Evolutionary conservation across 2,329 filamentous ascomycete genomes (phyloP).

Genomic region (Aspergillus viridinutans): DNA sequence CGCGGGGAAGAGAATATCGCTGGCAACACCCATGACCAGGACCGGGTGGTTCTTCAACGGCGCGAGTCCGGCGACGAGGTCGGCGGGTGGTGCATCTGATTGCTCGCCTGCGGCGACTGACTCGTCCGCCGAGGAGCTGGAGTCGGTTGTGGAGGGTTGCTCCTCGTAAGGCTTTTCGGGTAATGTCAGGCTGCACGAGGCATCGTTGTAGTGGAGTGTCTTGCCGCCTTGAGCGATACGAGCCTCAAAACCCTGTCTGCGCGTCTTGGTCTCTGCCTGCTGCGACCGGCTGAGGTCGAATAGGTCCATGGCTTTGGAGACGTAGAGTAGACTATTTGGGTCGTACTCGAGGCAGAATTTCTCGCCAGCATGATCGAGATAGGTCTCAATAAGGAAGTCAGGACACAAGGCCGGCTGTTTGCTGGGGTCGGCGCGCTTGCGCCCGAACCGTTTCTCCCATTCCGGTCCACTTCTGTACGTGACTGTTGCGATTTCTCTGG

Average conservation of each 20-base stretch:
- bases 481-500: constrained; percentile 93
- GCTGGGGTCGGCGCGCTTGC: constrained; percentile 76
- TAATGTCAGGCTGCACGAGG: constrained; percentile 72
- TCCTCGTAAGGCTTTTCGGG: constrained; percentile 84
- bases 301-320: constrained; percentile 98
- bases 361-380: constrained; percentile 94
- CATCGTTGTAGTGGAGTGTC: constrained; percentile 34
- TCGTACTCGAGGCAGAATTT: constrained; percentile 98
- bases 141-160: constrained; percentile 56
- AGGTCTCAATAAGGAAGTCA: constrained; percentile 96
- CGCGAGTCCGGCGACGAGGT: constrained; percentile 72
- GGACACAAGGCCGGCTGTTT: constrained; percentile 92
- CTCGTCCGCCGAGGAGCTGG: constrained; percentile 30
- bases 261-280: constrained; percentile 58
- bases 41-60: constrained; percentile 71
- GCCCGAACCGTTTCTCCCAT: constrained; percentile 93
- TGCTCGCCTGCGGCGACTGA: constrained; percentile 14
- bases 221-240: constrained; percentile 51
- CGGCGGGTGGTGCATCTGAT: constrained; percentile 59
- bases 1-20: constrained; percentile 92
- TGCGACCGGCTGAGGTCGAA: constrained; percentile 80
- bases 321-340: constrained; percentile 89
- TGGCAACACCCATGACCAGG: constrained; percentile 88
- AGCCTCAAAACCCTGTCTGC: constrained; percentile 58
- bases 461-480: constrained; percentile 95